Base-by-base conservation (phyloP, 805 yeast genomes). In the Nakazawaea peltata region DNA sequence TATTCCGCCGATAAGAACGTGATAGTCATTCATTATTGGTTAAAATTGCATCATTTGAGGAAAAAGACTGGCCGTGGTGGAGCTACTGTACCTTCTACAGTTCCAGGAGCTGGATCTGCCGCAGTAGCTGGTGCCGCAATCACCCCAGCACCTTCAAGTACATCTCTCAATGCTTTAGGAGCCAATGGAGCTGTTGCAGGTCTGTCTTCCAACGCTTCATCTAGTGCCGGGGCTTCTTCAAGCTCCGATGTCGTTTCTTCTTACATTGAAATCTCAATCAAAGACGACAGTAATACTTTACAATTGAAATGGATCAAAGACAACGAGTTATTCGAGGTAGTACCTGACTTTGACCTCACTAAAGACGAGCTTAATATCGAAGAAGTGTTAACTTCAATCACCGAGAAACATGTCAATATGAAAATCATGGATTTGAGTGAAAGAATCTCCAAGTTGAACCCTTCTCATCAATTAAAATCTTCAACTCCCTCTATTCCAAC, bases 1-100 rank as follows among this genome's bases (percentile, higher is more conserved):
- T 76, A 74, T 48, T 66, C 65, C 39, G 64, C 77, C 10, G 76
- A 73, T 8, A 64, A 67, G 36, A 69, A 76, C 18, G 54, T 67
- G 15, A 69, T 84, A 10, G 53, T 66, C 3, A 61, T 83, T 2
- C 68, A 71, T 32, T 84, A 82, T 54, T 84, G 94, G 90, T 62
- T 68, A 7, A 37, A 37, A 29, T 36, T 32, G 25, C 35, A 31
- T 15, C 40, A 28, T 22, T 15, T 15, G 6, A 19, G 18, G 7
- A 63, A 61, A 39, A 59, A 70, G 30, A 69, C 65, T n/a, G n/a
- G n/a, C n/a, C n/a, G n/a, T 22, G 7, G 12, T 9, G n/a, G 13
- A 11, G 8, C 24, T 11, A 22, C 24, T 22, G n/a, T n/a, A n/a
- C n/a, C n/a, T n/a, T n/a, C n/a, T n/a, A n/a, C n/a, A n/a, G n/a